Evolutionary conservation across 768 basidiomycete species (phyloP), one percentile per base, ranked within the genome.

Genomic region (Paxillus rubicundulus): DNA sequence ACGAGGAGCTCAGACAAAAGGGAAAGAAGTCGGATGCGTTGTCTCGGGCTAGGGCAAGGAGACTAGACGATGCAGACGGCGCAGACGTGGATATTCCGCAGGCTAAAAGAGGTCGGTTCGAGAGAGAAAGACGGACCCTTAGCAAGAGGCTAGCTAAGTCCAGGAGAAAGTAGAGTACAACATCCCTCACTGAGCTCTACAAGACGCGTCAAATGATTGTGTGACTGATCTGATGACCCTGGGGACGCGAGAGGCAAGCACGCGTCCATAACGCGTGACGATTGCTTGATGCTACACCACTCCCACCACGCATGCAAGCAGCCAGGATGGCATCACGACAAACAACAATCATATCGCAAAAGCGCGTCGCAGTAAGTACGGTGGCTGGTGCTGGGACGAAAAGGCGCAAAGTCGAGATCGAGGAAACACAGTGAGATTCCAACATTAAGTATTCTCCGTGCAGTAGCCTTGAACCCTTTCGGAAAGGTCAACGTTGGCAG

Each of bases 1-100:
- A 95, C 53, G 92, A 93, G 52, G 87, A 86, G 60, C 74, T 95
- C 53, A 72, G 91, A 58, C 72, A 79, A 63, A 80, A 76, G 57
- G 82, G 86, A 6, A 85, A 81, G 70, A 89, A 86, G 66, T 73
- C 71, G 39, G 74, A 78, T 57, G 76, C 82, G 1, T 68, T 92
- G 27, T 78, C 78, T 45, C 72, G 89, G 52, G 84, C 86, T 47
- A 74, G 85, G 36, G 59, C 61, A 39, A 68, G 75, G 45, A 49
- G 56, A 14, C 68, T 67, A 30, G 68, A 63, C 9, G 58, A 59
- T n/a, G 8, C 52, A 7, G 66, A 59, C 5, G 70, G 58, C 7
- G 63, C 28, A 2, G 71, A 61, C 14, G 70, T 67, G 5, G 71
- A 66, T 30, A 66, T 54, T 17, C 71, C 66, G 8, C 62, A 62